These are phyloP conservation scores for Fusarium camptoceras DNA, from an alignment of 2,329 filamentous ascomycete species.

Conservation along the genomic window DNA sequence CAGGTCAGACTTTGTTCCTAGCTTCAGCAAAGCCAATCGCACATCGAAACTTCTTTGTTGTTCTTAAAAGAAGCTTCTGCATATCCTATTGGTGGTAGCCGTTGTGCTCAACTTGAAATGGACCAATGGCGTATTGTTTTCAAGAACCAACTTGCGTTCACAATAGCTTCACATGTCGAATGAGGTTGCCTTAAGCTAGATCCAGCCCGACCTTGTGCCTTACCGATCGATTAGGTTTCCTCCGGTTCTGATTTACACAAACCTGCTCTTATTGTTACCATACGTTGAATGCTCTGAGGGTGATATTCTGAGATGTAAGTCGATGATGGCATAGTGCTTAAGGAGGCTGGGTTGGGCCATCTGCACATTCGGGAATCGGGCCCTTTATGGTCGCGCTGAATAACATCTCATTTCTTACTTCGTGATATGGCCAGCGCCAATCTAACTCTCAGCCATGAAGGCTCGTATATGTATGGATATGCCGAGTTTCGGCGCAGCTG, in stretches of 20 bases:
- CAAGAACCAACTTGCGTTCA: neutral
- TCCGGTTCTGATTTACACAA: neutral
- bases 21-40: neutral
- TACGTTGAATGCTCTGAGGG: neutral
- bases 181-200: neutral
- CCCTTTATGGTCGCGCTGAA: neutral
- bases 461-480: neutral
- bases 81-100: too few species aligned
- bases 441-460: neutral
- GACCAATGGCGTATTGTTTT: neutral
- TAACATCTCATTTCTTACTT: neutral
- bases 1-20: neutral
- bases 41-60: neutral
- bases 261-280: neutral
- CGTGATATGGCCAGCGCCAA: neutral
- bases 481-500: neutral
- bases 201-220: too few species aligned
- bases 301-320: neutral
- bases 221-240: neutral
- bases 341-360: neutral
- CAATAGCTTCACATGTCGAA: neutral
- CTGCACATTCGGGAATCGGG: too few species aligned
- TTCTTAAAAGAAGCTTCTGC: too few species aligned
- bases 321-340: neutral
- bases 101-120: neutral